Conservation (phyloP, 495 filamentous ascomycete genomes). For the Collariella sp. region DNA sequence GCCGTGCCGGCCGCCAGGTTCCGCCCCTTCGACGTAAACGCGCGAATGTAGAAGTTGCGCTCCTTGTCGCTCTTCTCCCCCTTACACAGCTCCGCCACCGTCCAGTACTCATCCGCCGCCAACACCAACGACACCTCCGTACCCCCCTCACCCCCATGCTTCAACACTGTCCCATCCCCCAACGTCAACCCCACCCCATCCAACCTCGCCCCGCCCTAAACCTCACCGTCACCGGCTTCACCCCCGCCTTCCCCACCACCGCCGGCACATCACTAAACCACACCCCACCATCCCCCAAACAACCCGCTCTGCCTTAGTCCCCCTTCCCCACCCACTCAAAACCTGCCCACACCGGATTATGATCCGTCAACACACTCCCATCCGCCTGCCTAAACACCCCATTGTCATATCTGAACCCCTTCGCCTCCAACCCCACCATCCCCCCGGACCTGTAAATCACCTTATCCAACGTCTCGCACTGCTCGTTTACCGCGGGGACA, state of each 20-base stretch:
- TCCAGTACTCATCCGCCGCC: slow-evolving; percentile 40
- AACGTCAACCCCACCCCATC: slow-evolving; percentile 45
- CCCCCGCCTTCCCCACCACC: slow-evolving; percentile 25
- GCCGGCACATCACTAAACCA: slow-evolving; percentile 49
- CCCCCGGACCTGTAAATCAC: slow-evolving; percentile 48
- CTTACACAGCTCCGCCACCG: slow-evolving; percentile 43
- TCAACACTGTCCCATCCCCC: slow-evolving; percentile 36
- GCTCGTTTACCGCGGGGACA: slow-evolving; percentile 38
- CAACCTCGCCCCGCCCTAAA: slow-evolving; percentile 43
- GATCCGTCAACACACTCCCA: slow-evolving; percentile 50
- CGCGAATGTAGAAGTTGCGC: slow-evolving; percentile 50
- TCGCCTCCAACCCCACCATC: slow-evolving; percentile 36
- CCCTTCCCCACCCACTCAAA: slow-evolving; percentile 42
- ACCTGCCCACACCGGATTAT: slow-evolving; percentile 50
- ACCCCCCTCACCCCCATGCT: slow-evolving; percentile 50
- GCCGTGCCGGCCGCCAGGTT: slow-evolving; percentile 39
- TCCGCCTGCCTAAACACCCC: slow-evolving; percentile 43
- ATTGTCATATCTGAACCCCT: slow-evolving; percentile 42
- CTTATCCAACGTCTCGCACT: slow-evolving; percentile 57
- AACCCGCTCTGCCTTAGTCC: slow-evolving; percentile 39
- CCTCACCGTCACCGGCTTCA: slow-evolving; percentile 31
- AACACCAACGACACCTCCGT: slow-evolving; percentile 37
- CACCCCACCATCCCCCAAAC: slow-evolving; percentile 45
- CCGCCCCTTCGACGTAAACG: slow-evolving; percentile 45
- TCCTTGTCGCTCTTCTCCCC: slow-evolving; percentile 41